phyloP scores from a whole-genome alignment of 208 protist species.

The Naegleria fowleri region DNA sequence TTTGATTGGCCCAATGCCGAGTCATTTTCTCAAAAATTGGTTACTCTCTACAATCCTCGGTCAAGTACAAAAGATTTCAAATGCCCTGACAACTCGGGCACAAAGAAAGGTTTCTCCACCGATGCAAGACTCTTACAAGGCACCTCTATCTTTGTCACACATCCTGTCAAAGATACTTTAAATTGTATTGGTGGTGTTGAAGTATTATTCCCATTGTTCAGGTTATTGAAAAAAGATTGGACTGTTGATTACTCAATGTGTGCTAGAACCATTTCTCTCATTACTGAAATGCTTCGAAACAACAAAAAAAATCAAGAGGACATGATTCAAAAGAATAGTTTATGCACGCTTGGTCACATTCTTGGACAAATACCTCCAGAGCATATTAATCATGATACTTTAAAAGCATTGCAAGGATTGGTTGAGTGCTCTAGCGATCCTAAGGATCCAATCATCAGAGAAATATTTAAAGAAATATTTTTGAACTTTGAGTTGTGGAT shows the following conservation, averaged over 20 bases:
- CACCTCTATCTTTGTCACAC: not conserved
- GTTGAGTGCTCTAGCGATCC: not conserved
- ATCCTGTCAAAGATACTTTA: not conserved
- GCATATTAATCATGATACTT: constrained; percentile 11
- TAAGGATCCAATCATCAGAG: not conserved
- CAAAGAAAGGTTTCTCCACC: not conserved
- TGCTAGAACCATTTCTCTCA: constrained; percentile 4
- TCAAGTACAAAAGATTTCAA: not conserved
- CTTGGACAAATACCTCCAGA: not conserved
- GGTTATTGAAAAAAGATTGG: constrained; percentile 26
- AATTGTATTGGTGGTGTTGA: constrained; percentile 25
- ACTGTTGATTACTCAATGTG: constrained; percentile 16
- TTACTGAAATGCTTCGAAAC: constrained; percentile 19
- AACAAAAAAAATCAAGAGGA: not conserved
- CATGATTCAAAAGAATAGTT: constrained; percentile 15
- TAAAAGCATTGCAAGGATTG: constrained; percentile 20
- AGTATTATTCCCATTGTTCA: constrained; percentile 11
- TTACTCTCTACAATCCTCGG: constrained; percentile 2
- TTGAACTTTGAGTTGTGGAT: constrained; percentile 17
- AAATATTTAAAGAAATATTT: constrained; percentile 6
- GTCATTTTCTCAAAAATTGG: not conserved
- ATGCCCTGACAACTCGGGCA: not conserved
- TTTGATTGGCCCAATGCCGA: not conserved
- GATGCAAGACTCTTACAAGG: not conserved
- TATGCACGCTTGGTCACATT: constrained; percentile 2